Conservation (phyloP, 345 rosid species). For the Eucalyptus microcorys region DNA sequence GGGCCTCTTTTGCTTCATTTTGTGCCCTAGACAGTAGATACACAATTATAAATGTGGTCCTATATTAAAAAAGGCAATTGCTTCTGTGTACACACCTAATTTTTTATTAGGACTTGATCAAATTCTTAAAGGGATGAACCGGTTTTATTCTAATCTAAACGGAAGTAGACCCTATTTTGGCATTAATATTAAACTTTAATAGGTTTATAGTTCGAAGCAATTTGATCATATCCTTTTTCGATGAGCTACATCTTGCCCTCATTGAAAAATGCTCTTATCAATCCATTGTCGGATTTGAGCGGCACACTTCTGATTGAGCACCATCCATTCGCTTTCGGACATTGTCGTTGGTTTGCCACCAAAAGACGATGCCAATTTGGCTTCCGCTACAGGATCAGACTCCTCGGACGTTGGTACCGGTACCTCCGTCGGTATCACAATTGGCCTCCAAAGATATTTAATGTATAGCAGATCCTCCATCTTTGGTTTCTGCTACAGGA, state of each 20-base stretch:
- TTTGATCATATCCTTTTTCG: not conserved
- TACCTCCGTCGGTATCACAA: too few relatives aligned
- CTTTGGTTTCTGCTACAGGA: too few relatives aligned
- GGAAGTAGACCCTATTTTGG: not conserved
- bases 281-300: too few relatives aligned
- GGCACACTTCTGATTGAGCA: too few relatives aligned
- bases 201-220: not conserved
- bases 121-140: not conserved
- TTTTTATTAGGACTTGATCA: not conserved
- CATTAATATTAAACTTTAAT: not conserved
- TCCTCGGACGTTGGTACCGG: too few relatives aligned
- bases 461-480: too few relatives aligned
- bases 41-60: not conserved
- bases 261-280: too few relatives aligned
- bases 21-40: not conserved
- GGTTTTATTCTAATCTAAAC: not conserved
- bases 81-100: not conserved
- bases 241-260: not conserved
- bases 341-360: too few relatives aligned
- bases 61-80: not conserved
- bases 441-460: too few relatives aligned
- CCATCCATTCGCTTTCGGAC: too few relatives aligned
- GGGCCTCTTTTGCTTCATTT: not conserved
- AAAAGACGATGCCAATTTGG: too few relatives aligned
- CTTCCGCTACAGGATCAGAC: too few relatives aligned